These are phyloP conservation scores for Echinochloa phyllopogon DNA, from an alignment of 176 grass and related monocot genomes.

Conservation along the genomic window DNA sequence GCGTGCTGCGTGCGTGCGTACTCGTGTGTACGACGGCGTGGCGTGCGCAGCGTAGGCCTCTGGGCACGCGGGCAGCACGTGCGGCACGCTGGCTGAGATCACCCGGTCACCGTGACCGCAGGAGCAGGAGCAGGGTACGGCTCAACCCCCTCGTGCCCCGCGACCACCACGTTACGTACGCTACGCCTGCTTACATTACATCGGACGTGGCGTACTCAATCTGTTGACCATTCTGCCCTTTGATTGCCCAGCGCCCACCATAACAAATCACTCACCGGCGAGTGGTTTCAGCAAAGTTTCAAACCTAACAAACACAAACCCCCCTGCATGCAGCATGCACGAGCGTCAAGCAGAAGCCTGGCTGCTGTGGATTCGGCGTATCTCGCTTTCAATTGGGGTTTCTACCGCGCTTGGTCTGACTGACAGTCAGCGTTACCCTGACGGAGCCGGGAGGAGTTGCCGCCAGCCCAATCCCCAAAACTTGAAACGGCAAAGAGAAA, in stretches of 20 bases:
- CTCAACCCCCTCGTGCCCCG: slow-evolving; percentile 33
- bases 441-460: neutral
- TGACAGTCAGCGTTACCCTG: neutral
- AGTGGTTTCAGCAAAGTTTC: neutral
- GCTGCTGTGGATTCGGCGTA: neutral
- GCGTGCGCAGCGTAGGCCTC: neutral
- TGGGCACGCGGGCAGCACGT: slow-evolving; percentile 45
- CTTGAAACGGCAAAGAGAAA: neutral
- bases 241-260: neutral
- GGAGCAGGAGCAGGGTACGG: slow-evolving; percentile 1
- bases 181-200: neutral
- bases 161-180: slow-evolving; percentile 28
- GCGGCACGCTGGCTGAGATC: slow-evolving; percentile 39
- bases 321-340: neutral
- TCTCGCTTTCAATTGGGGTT: neutral
- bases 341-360: neutral
- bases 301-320: neutral
- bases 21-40: neutral
- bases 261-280: neutral
- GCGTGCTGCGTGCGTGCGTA: neutral
- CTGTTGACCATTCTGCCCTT: slow-evolving; percentile 26
- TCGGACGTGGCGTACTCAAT: neutral
- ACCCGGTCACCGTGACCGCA: slow-evolving; percentile 9
- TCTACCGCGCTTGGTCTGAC: neutral
- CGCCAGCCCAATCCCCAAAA: neutral